These are phyloP conservation scores for Actinidia polygama DNA, from an alignment of 179 eudicot genomes.

Conservation along the genomic window DNA sequence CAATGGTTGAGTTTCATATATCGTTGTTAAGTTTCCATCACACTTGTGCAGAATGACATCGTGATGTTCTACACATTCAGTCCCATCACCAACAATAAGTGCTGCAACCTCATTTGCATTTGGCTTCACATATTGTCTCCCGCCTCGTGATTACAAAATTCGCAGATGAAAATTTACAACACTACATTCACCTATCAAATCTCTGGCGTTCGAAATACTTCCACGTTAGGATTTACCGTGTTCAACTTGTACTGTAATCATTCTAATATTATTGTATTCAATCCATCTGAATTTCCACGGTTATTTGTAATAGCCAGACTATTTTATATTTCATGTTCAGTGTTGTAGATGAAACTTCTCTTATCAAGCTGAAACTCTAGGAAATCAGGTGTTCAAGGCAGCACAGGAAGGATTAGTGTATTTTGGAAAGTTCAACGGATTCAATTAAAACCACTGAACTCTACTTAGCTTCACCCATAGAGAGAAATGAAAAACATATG, in stretches of 20 bases:
- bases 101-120: slow-evolving; percentile 19
- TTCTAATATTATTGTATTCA: neutral
- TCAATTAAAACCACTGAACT: no score
- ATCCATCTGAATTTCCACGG: neutral
- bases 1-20: slow-evolving; percentile 9
- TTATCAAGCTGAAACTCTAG: neutral
- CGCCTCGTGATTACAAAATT: neutral
- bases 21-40: neutral
- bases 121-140: neutral
- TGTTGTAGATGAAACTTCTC: neutral
- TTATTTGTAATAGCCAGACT: neutral
- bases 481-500: no score
- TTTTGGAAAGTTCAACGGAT: no score
- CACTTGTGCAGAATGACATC: slow-evolving; percentile 9
- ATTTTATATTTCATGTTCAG: neutral
- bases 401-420: neutral
- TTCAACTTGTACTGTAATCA: slow-evolving; percentile 10
- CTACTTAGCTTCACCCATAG: no score
- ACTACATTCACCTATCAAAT: neutral
- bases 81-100: neutral
- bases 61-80: neutral
- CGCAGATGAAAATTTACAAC: neutral
- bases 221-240: slow-evolving; percentile 10
- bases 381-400: neutral
- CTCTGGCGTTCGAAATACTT: slow-evolving; percentile 16